Evolutionary conservation across 176 grass and related monocot genomes (phyloP).

Genomic region (Avena insularis): DNA sequence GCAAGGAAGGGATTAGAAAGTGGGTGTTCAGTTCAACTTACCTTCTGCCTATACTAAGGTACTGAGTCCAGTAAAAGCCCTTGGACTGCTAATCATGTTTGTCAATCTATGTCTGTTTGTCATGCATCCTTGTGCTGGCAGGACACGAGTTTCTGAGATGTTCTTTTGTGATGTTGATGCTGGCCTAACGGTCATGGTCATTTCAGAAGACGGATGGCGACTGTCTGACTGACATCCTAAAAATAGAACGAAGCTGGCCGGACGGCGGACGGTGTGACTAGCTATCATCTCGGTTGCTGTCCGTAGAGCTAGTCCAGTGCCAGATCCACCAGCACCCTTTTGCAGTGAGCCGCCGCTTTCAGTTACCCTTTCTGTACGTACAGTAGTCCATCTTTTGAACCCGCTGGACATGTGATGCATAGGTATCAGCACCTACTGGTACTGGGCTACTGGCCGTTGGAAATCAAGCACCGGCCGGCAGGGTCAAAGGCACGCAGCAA

Average conservation of each 20-base stretch:
- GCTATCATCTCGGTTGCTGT: background rate
- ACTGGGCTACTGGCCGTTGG: conserved; percentile 41
- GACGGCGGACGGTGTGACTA: too few species aligned
- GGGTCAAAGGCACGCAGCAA: conserved; percentile 39
- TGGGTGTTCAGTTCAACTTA: background rate
- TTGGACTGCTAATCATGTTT: background rate
- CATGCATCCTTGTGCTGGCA: background rate
- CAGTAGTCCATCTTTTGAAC: background rate
- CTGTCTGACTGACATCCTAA: background rate
- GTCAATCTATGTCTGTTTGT: background rate
- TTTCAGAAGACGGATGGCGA: conserved; percentile 20
- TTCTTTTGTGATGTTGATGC: background rate
- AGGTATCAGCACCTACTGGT: conserved; percentile 4
- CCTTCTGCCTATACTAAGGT: background rate
- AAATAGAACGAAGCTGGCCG: background rate
- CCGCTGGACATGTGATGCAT: background rate
- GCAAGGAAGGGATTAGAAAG: background rate
- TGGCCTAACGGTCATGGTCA: background rate
- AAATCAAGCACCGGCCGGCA: conserved; percentile 15
- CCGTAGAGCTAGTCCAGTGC: background rate
- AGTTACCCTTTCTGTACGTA: background rate
- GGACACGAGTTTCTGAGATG: background rate
- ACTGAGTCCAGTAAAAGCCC: background rate
- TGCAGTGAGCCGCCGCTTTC: conserved; percentile 24
- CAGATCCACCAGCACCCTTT: background rate